Evolutionary conservation across 2,329 filamentous ascomycete species (phyloP).

Genomic region (Grosmannia clavigera): DNA sequence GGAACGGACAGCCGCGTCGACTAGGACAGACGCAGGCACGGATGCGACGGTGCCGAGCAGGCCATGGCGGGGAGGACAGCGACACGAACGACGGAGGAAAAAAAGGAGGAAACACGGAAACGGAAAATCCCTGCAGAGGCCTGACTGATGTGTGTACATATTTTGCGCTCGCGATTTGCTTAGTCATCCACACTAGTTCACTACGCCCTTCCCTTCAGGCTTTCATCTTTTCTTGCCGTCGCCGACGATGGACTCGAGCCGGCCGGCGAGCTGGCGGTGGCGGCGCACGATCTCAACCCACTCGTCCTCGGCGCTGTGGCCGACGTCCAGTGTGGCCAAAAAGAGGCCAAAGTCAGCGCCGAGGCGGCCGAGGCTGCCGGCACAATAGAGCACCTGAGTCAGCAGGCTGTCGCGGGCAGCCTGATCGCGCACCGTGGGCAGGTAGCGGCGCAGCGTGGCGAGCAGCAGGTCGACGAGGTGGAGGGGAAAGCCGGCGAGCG

Average conservation of each 20-base stretch:
- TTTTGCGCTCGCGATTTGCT: background rate
- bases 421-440: slow-evolving; percentile 71
- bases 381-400: slow-evolving; percentile 88
- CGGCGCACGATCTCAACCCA: slow-evolving; percentile 87
- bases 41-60: background rate
- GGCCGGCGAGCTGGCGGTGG: slow-evolving; percentile 71
- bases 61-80: background rate
- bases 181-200: background rate
- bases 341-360: slow-evolving; percentile 90
- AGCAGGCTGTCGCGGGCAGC: slow-evolving; percentile 74
- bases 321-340: slow-evolving; percentile 48
- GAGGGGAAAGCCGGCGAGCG: slow-evolving; percentile 71
- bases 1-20: background rate
- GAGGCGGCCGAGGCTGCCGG: slow-evolving; percentile 75
- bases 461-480: slow-evolving; percentile 72
- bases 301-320: slow-evolving; percentile 42
- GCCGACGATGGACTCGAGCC: slow-evolving; percentile 56
- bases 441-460: slow-evolving; percentile 60
- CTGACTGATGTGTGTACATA: background rate
- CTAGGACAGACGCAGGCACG: background rate
- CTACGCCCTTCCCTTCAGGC: background rate
- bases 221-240: background rate
- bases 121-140: background rate
- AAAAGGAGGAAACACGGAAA: background rate
- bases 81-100: background rate